Conservation (phyloP, 495 filamentous ascomycete species). For the Penicillium tannophilum region DNA sequence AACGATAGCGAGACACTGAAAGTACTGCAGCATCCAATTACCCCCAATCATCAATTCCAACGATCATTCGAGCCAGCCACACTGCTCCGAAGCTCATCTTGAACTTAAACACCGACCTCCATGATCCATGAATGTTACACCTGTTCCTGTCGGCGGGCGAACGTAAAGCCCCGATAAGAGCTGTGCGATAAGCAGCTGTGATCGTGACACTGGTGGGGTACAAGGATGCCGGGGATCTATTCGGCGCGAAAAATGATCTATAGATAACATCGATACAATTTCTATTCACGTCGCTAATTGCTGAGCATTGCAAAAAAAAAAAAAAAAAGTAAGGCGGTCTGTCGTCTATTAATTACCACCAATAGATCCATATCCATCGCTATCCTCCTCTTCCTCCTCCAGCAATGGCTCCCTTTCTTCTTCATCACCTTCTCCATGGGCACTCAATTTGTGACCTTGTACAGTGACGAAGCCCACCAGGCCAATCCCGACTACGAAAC, state of each 20-base stretch:
- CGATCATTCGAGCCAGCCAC: background rate
- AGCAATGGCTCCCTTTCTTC: constrained; percentile 41
- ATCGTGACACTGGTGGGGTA: background rate
- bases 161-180: background rate
- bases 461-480: constrained; percentile 61
- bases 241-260: background rate
- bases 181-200: background rate
- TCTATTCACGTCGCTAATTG: background rate
- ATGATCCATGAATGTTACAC: no score
- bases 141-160: background rate
- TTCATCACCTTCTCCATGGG: constrained; percentile 18
- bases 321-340: background rate
- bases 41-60: no score
- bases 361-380: constrained; percentile 1
- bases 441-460: constrained; percentile 27
- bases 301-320: background rate
- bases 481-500: constrained; percentile 60
- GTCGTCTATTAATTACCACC: background rate
- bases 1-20: no score
- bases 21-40: no score
- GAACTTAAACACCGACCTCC: no score
- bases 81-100: background rate
- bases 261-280: background rate
- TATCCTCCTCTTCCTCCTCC: constrained; percentile 27
- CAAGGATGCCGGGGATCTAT: no score